These are phyloP conservation scores for Amylocystis lapponica DNA, from an alignment of 768 basidiomycete species.

Conservation along the genomic window DNA sequence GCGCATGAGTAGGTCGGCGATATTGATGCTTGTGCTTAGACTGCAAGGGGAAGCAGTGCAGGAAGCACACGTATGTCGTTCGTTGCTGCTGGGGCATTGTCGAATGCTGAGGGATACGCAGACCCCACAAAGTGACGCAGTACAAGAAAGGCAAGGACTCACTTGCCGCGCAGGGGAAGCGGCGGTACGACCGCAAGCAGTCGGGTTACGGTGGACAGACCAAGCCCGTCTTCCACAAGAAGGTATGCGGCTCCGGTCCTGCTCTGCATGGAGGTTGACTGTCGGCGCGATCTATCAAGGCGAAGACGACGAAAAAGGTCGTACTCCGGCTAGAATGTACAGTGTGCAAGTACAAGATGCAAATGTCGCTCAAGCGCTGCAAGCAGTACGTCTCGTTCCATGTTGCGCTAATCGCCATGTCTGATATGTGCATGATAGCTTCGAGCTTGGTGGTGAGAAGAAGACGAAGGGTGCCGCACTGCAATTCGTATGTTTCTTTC, in stretches of 20 bases:
- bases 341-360: conserved; percentile 98
- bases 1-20: background rate
- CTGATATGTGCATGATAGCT: too few relatives aligned
- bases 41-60: conserved; percentile 97
- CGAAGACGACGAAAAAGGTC: conserved; percentile 99
- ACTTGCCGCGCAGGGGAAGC: conserved; percentile 96
- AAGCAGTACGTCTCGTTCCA: conserved; percentile 72
- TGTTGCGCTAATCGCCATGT: background rate
- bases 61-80: conserved; percentile 87
- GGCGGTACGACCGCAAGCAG: conserved; percentile 99
- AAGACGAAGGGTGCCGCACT: conserved; percentile 98
- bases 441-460: conserved; percentile 99
- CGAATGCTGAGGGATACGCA: conserved; percentile 26
- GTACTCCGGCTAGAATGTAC: conserved; percentile 98
- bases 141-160: conserved; percentile 99
- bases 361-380: conserved; percentile 94
- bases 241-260: conserved; percentile 57
- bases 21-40: conserved; percentile 35
- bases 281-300: conserved; percentile 37
- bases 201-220: conserved; percentile 99
- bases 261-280: background rate
- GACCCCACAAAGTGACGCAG: conserved; percentile 98
- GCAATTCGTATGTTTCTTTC: conserved; percentile 74
- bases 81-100: background rate
- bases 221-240: conserved; percentile 99